Evolutionary conservation across 306 rosid genomes (phyloP).

Genomic region (Castanea crenata): DNA sequence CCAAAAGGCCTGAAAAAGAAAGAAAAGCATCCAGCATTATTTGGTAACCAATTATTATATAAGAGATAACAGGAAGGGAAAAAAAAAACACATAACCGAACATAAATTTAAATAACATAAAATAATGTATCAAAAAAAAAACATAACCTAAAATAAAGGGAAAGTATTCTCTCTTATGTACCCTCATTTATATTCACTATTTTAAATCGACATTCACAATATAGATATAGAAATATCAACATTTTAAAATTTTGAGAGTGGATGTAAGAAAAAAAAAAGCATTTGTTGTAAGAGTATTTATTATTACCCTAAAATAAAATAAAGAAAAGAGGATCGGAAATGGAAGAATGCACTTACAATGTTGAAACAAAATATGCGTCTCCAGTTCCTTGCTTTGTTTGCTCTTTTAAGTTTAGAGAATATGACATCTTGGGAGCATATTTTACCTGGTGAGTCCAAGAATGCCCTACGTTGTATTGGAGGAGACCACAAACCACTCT

Average conservation of each 20-base stretch:
- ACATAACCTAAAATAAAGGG: too few species aligned
- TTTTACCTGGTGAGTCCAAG: conserved; percentile 36
- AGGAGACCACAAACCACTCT: conserved; percentile 72
- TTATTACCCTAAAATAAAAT: background rate
- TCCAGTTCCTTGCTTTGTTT: conserved; percentile 29
- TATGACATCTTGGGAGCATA: conserved; percentile 21
- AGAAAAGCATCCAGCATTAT: background rate
- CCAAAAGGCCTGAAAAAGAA: background rate
- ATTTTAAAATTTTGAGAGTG: too few species aligned
- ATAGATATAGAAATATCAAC: too few species aligned
- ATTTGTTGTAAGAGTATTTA: too few species aligned
- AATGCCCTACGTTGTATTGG: conserved; percentile 38
- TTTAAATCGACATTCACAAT: too few species aligned
- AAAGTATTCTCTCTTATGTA: too few species aligned
- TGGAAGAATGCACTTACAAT: conserved; percentile 14
- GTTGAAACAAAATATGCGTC: conserved; percentile 36
- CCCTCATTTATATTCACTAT: too few species aligned
- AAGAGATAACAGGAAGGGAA: background rate
- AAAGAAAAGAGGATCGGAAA: too few species aligned
- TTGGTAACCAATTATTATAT: background rate
- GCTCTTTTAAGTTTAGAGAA: conserved; percentile 32
- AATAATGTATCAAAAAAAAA: too few species aligned
- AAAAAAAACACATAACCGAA: background rate
- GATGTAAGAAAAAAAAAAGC: background rate
- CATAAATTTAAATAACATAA: too few species aligned